These are phyloP conservation scores for Prillingera fragicola DNA, from an alignment of 1,284 basidiomycete genomes.

Conservation along the genomic window DNA sequence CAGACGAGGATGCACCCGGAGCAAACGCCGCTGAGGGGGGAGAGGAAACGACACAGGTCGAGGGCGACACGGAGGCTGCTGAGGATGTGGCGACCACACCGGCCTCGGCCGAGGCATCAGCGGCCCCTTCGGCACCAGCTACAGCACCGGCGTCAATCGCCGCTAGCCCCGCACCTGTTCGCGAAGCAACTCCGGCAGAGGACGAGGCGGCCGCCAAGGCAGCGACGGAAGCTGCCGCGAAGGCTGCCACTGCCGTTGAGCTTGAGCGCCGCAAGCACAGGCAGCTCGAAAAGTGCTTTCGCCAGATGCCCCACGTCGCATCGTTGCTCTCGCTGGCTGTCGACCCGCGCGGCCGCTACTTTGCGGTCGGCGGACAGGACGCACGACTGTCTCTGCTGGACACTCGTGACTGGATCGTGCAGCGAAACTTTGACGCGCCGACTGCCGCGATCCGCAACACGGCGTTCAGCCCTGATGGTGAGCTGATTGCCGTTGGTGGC, in stretches of 20 bases:
- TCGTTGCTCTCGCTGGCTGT: slow-evolving; percentile 29
- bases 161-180: slow-evolving; percentile 5
- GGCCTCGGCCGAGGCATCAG: slow-evolving; percentile 6
- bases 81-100: slow-evolving; percentile 1
- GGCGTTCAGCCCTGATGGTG: slow-evolving; percentile 38
- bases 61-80: not conserved
- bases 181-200: not conserved
- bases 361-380: slow-evolving; percentile 40
- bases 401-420: slow-evolving; percentile 34
- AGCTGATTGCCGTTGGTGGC: slow-evolving; percentile 37
- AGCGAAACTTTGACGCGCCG: slow-evolving; percentile 34
- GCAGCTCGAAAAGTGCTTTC: slow-evolving; percentile 28
- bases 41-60: not conserved
- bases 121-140: not conserved
- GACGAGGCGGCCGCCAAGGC: slow-evolving; percentile 1
- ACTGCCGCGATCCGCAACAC: slow-evolving; percentile 33
- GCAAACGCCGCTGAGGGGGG: not conserved
- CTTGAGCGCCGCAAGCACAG: slow-evolving; percentile 18
- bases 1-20: not conserved
- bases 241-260: slow-evolving; percentile 10
- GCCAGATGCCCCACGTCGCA: slow-evolving; percentile 23
- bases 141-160: slow-evolving; percentile 2
- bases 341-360: slow-evolving; percentile 29
- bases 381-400: slow-evolving; percentile 35
- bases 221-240: slow-evolving; percentile 4